These are phyloP conservation scores for Phylloporus rhodoxanthus DNA, from an alignment of 768 basidiomycete genomes.

Conservation along the genomic window DNA sequence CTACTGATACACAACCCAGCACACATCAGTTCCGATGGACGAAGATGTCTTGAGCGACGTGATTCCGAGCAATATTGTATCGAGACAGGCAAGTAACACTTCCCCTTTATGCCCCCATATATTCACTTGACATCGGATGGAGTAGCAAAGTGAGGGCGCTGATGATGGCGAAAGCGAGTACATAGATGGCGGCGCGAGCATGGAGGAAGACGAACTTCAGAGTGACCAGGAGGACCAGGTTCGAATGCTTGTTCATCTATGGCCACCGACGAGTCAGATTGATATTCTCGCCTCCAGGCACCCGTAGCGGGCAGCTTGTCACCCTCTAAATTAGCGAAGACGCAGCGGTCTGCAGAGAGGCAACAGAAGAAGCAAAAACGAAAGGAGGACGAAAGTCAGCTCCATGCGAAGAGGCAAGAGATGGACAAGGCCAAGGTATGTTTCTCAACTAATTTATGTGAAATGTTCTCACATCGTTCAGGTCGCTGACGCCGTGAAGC, in stretches of 20 bases:
- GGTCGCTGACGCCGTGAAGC: slow-evolving; percentile 91
- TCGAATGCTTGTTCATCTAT: slow-evolving; percentile 1
- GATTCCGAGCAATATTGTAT: slow-evolving; percentile 86
- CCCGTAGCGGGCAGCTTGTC: slow-evolving; percentile 23
- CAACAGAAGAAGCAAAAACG: slow-evolving; percentile 47
- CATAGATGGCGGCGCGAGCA: slow-evolving; percentile 45
- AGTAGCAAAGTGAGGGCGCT: slow-evolving; percentile 57
- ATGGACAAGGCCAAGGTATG: slow-evolving; percentile 85
- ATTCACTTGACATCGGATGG: slow-evolving; percentile 24
- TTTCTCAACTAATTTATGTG: not conserved
- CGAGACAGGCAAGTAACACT: slow-evolving; percentile 59
- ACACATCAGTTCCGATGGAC: slow-evolving; percentile 31
- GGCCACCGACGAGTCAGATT: not conserved
- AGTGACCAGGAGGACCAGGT: slow-evolving; percentile 45
- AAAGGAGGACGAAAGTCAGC: slow-evolving; percentile 63
- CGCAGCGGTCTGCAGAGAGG: slow-evolving; percentile 36
- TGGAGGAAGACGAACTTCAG: slow-evolving; percentile 59
- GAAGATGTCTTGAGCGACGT: slow-evolving; percentile 90
- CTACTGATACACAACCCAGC: slow-evolving; percentile 11
- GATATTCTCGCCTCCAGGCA: slow-evolving; percentile 7
- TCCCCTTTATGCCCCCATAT: slow-evolving; percentile 1
- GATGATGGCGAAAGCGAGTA: slow-evolving; percentile 72
- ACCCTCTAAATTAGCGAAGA: slow-evolving; percentile 30
- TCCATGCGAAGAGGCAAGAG: slow-evolving; percentile 66
- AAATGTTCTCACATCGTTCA: slow-evolving; percentile 29